Evolutionary conservation across 108 stramenopile species (phyloP).

Genomic region (Mediolabrus comicus): DNA sequence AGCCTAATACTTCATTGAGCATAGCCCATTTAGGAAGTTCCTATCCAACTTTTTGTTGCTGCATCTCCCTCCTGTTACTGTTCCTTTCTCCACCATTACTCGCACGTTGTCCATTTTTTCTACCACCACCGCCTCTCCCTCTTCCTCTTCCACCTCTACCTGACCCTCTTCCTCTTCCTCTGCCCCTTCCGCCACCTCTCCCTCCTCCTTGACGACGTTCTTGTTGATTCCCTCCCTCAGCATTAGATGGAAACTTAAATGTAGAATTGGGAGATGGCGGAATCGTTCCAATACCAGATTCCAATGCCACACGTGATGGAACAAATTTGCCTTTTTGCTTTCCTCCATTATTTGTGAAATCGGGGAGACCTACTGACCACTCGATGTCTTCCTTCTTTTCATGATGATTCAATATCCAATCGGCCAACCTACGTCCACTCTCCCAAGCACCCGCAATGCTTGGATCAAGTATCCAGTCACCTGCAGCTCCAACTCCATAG

Average conservation of each 20-base stretch:
- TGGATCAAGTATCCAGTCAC: conserved; percentile 84
- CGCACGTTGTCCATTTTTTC: too few species aligned
- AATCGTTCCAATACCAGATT: conserved; percentile 43
- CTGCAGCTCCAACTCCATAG: conserved; percentile 71
- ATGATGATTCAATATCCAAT: conserved; percentile 32
- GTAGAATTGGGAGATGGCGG: conserved; percentile 2
- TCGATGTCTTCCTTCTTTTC: neutral
- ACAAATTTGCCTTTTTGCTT: conserved; percentile 17
- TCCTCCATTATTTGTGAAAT: neutral
- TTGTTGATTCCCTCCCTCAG: neutral
- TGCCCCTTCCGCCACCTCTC: neutral
- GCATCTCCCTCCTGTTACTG: neutral
- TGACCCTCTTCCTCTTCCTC: neutral
- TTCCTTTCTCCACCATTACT: neutral
- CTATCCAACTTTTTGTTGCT: too few species aligned
- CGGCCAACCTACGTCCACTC: conserved; percentile 70
- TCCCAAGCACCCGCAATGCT: conserved; percentile 83
- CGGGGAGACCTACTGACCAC: conserved; percentile 31
- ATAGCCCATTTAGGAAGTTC: too few species aligned
- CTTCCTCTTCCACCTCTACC: neutral
- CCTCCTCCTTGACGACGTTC: neutral
- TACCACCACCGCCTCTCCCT: neutral
- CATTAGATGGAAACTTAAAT: neutral
- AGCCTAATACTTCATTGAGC: too few species aligned
- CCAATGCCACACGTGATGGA: conserved; percentile 28